Evolutionary conservation across 2,329 filamentous ascomycete species (phyloP).

Genomic region (Diaporthe aspalathi): DNA sequence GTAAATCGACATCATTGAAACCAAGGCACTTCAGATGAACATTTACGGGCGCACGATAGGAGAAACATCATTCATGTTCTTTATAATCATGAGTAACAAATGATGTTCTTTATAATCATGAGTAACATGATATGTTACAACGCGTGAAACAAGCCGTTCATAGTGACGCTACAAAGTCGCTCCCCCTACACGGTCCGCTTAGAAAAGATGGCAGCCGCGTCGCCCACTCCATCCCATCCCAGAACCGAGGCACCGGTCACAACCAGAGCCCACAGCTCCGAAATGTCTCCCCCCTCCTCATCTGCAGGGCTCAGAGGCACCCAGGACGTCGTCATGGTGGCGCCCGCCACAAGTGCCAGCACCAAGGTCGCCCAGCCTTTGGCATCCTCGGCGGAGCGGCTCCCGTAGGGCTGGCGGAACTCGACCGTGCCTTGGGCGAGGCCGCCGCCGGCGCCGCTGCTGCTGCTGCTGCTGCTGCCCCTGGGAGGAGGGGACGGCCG

Average conservation of each 20-base stretch:
- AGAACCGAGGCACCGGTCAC: slow-evolving; percentile 42
- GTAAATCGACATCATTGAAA: background rate
- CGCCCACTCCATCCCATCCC: slow-evolving; percentile 45
- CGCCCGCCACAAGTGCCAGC: slow-evolving; percentile 50
- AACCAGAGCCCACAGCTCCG: slow-evolving; percentile 46
- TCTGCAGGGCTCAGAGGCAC: slow-evolving; percentile 34
- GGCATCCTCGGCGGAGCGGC: slow-evolving; percentile 46
- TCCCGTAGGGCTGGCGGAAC: slow-evolving; percentile 52
- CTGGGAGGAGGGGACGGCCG: slow-evolving; percentile 4
- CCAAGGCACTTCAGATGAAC: too few species aligned
- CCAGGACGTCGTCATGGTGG: slow-evolving; percentile 35
- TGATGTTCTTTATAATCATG: too few species aligned
- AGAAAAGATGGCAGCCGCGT: slow-evolving; percentile 45
- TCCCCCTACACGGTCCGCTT: background rate
- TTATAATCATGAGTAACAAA: too few species aligned
- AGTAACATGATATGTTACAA: background rate
- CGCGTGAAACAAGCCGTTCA: background rate
- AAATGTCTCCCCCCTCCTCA: slow-evolving; percentile 39
- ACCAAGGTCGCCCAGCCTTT: slow-evolving; percentile 49
- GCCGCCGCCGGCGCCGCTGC: too few species aligned
- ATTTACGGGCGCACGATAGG: too few species aligned
- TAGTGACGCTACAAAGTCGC: too few species aligned
- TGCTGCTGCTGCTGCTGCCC: too few species aligned
- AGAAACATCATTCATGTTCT: too few species aligned
- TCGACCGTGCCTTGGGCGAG: slow-evolving; percentile 49